Base-by-base conservation (phyloP, 208 protist species). In the Crithidia sp. region DNA sequence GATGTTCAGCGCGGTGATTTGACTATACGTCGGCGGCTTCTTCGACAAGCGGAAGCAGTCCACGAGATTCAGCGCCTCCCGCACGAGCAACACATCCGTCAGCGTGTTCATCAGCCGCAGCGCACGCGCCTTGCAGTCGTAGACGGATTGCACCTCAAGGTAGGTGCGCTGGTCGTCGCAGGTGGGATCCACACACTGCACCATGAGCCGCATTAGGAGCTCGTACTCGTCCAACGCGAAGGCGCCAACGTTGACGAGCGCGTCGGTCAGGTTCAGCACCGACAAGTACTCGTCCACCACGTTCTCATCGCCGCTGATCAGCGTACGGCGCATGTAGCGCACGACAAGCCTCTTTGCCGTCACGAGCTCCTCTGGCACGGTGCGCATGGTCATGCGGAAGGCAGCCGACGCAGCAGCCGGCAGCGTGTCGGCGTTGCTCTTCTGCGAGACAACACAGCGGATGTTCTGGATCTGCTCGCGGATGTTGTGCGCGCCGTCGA, bases 141-240 rank as follows among this genome's bases (percentile, higher is more conserved):
- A 75, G n/a, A 87, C 79, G 53, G 52, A 37, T 16, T 75, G 72
- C 47, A 74, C 63, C 54, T 87, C 71, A 8, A 84, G 64, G 65
- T 71, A 55, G 55, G 54, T 72, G 13, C 40, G 41, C 36, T 60
- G 19, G 44, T 82, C 75, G 41, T 77, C 74, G 13, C 74, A 73
- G 41, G 49, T 53, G 0, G 75, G 83, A 55, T 87, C 73, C 7
- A 87, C 58, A 28, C 73, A 74, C 28, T 68, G 49, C 66, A 77
- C 67, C 67, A 88, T 50, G 54, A 67, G 55, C 16, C 49, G 67
- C 37, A 76, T 66, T 7, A 88, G 69, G 9, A 40, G 9, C 45
- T 59, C 55, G 73, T 82, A 88, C 66, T 85, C 79, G 41, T 16
- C 37, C 55, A 80, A 49, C 28, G 67, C 59, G n/a, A 84, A 88